Evolutionary conservation across 306 rosid genomes (phyloP).

Genomic region (Quillaja saponaria): DNA sequence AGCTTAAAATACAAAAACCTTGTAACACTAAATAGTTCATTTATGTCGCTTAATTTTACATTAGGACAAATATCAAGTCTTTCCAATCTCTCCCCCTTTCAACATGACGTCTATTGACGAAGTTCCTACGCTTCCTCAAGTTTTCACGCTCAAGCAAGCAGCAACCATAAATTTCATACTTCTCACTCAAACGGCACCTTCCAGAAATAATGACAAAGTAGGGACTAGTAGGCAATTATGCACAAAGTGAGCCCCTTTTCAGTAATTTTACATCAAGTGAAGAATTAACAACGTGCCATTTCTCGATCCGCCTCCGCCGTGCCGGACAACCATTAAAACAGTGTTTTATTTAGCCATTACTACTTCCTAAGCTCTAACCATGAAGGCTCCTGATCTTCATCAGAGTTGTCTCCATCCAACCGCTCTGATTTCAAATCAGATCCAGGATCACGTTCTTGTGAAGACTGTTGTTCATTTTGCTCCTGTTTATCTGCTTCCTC

Average conservation of each 20-base stretch:
- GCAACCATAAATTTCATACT: background rate
- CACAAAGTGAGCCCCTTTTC: background rate
- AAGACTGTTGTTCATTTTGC: conserved; percentile 38
- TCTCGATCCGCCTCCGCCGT: background rate
- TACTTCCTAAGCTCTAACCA: conserved; percentile 58
- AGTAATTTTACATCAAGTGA: background rate
- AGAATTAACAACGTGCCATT: conserved; percentile 22
- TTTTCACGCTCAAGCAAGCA: conserved; percentile 4
- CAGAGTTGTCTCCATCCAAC: conserved; percentile 36
- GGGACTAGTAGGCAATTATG: background rate
- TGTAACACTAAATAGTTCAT: no score
- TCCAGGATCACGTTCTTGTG: conserved; percentile 32
- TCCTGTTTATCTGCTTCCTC: conserved; percentile 44
- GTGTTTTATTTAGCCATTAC: no score
- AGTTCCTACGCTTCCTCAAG: background rate
- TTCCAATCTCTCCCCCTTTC: no score
- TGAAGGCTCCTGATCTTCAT: conserved; percentile 44
- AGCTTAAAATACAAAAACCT: no score
- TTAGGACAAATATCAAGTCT: no score
- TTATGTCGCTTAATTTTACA: no score
- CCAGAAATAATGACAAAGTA: no score
- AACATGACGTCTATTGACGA: no score
- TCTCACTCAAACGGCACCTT: no score
- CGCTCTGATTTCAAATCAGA: conserved; percentile 39
- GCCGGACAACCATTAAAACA: background rate